Percentiles rank a stretch among this genome's conserved stretches.
Conservation (phyloP, 257 asterid genomes). For the Scutellaria galericulata region DNA sequence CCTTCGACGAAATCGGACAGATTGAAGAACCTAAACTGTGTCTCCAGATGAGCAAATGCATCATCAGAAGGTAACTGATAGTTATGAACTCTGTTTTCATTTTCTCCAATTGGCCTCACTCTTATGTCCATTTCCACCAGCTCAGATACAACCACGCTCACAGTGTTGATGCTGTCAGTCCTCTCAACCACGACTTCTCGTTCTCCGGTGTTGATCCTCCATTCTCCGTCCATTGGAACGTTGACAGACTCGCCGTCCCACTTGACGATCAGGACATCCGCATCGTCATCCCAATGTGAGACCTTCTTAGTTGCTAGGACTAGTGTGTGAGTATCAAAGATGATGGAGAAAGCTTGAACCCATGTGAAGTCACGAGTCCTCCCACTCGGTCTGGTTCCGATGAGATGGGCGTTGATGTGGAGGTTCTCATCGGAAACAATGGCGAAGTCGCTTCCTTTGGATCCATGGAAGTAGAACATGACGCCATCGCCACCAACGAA, state of each 20-base stretch:
- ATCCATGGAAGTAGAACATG: conserved; percentile 87
- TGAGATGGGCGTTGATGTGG: conserved; percentile 77
- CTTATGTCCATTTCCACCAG: conserved; percentile 55
- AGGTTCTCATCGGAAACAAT: conserved; percentile 68
- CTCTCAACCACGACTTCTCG: conserved; percentile 58
- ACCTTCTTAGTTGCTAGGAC: conserved; percentile 57
- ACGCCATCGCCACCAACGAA: conserved; percentile 81
- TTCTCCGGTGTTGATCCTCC: conserved; percentile 44
- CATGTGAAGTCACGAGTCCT: conserved; percentile 77
- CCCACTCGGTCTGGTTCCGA: conserved; percentile 69
- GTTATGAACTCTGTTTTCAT: conserved; percentile 61
- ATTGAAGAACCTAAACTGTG: conserved; percentile 60
- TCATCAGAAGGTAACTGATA: conserved; percentile 60
- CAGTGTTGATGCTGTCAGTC: conserved; percentile 64
- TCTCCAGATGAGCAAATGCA: conserved; percentile 67
- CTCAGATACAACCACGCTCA: conserved; percentile 43
- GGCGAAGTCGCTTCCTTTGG: conserved; percentile 59
- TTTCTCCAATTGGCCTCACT: conserved; percentile 58
- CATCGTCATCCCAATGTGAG: conserved; percentile 54
- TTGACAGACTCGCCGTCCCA: conserved; percentile 47
- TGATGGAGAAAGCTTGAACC: conserved; percentile 75
- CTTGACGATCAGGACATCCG: conserved; percentile 56
- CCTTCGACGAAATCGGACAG: conserved; percentile 60
- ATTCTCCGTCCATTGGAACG: conserved; percentile 56
- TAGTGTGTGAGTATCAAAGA: conserved; percentile 62